A percentile compares a stretch with the other conserved stretches of the same genome.
Conservation (phyloP, 1,284 basidiomycete genomes). For the Ustilago vetiveriae region DNA sequence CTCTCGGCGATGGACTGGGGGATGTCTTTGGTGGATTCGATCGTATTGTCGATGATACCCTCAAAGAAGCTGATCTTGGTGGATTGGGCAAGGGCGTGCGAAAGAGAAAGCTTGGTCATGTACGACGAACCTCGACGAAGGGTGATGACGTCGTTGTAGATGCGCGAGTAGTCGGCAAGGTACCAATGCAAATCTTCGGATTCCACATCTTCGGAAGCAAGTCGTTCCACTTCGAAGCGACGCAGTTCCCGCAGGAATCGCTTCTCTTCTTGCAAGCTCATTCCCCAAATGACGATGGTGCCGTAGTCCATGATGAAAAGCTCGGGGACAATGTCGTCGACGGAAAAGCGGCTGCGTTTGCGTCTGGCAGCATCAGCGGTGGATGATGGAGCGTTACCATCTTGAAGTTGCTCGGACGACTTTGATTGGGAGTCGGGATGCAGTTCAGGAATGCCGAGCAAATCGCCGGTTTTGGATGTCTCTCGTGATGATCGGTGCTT, state of each 20-base stretch:
- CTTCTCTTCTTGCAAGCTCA: conserved; percentile 90
- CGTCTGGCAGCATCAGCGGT: conserved; percentile 6
- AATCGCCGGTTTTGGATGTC: conserved; percentile 52
- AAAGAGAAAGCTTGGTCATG: conserved; percentile 95
- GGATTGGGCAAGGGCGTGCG: conserved; percentile 92
- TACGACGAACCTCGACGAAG: conserved; percentile 92
- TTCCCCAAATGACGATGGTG: conserved; percentile 94
- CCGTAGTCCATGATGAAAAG: conserved; percentile 90
- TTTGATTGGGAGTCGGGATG: conserved; percentile 7
- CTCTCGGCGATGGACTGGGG: conserved; percentile 92
- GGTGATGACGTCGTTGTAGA: conserved; percentile 98
- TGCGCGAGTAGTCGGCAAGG: conserved; percentile 87
- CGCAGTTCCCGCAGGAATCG: conserved; percentile 83
- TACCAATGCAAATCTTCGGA: conserved; percentile 98
- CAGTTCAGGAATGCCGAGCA: conserved; percentile 64
- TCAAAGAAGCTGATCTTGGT: conserved; percentile 84
- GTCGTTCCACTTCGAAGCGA: conserved; percentile 88
- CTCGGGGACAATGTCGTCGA: conserved; percentile 58
- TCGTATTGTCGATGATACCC: conserved; percentile 88
- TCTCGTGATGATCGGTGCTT: conserved; percentile 11
- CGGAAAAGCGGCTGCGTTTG: conserved; percentile 45
- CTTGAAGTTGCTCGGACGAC: conserved; percentile 25
- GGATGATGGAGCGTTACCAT: conserved; percentile 7
- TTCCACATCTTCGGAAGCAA: conserved; percentile 72
- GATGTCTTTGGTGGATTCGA: conserved; percentile 96